Percentiles rank a stretch among this genome's conserved stretches.
phyloP scores from a whole-genome alignment of 2,329 filamentous ascomycete species.

The Sphaerulina vaccinii region DNA sequence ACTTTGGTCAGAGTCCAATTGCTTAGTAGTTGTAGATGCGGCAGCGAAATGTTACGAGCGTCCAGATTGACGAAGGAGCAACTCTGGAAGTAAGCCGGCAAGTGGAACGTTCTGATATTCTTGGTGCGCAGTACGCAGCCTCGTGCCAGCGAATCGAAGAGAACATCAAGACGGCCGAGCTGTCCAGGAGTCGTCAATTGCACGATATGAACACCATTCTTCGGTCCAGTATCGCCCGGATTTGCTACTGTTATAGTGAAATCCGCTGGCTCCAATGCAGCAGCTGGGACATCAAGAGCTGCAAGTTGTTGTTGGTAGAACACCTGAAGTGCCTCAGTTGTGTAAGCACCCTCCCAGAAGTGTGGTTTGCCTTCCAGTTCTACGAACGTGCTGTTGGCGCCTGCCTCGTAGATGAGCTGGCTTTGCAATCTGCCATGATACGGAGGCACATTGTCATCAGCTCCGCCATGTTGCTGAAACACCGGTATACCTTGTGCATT shows the following conservation, averaged over 20 bases:
- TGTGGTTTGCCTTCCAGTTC: conserved; percentile 53
- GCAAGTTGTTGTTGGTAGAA: conserved; percentile 49
- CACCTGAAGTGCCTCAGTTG: conserved; percentile 47
- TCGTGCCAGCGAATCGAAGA: conserved; percentile 25
- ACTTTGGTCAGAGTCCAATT: background rate
- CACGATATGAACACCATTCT: conserved; percentile 52
- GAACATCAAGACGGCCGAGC: conserved; percentile 51
- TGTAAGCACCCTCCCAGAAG: conserved; percentile 58
- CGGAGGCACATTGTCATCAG: conserved; percentile 59
- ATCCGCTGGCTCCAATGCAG: conserved; percentile 28
- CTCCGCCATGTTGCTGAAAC: conserved; percentile 56
- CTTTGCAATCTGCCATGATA: conserved; percentile 58
- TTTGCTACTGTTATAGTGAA: conserved; percentile 54
- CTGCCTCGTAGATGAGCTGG: conserved; percentile 47
- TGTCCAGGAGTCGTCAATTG: conserved; percentile 52
- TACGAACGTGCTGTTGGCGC: conserved; percentile 46
- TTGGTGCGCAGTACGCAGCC: conserved; percentile 43
- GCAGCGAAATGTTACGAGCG: conserved; percentile 8
- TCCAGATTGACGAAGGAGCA: conserved; percentile 25
- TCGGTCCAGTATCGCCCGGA: conserved; percentile 53
- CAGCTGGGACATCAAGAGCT: conserved; percentile 17
- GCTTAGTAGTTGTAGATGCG: background rate
- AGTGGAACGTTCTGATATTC: conserved; percentile 42
- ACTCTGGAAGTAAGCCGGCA: conserved; percentile 22
- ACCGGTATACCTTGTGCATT: conserved; percentile 55